These are phyloP conservation scores for Chenopodium quinoa DNA, from an alignment of 148 eudicot species.

Conservation along the genomic window DNA sequence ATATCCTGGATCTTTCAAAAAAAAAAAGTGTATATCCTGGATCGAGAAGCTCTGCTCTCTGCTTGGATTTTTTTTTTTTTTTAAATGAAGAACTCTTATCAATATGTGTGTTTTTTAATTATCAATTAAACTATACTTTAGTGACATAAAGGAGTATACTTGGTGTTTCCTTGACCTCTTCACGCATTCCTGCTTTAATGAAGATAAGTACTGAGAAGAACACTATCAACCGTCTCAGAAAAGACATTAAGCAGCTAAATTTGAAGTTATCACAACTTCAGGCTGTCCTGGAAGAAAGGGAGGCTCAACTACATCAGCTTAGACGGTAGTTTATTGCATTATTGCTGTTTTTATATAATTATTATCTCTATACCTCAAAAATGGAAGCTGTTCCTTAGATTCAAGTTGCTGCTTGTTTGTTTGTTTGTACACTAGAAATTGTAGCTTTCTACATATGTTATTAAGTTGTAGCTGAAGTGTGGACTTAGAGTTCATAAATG, in stretches of 20 bases:
- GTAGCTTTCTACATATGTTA: not conserved
- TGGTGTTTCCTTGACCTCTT: conserved; percentile 54
- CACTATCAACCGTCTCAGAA: conserved; percentile 61
- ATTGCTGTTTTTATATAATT: not conserved
- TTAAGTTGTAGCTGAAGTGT: not conserved
- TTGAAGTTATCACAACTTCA: conserved; percentile 67
- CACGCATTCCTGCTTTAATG: conserved; percentile 86
- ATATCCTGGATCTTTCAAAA: too few species aligned
- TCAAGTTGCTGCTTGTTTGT: not conserved
- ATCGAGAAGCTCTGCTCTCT: not conserved
- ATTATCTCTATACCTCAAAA: not conserved
- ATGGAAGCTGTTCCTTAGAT: not conserved
- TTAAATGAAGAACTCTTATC: not conserved
- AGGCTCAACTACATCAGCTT: conserved; percentile 49
- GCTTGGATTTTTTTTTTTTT: not conserved
- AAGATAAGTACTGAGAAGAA: conserved; percentile 85
- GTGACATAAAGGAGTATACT: conserved; percentile 1
- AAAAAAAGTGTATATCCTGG: not conserved
- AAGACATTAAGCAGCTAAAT: conserved; percentile 76
- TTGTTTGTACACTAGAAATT: not conserved
- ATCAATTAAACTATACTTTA: not conserved
- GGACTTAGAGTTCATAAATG: not conserved
- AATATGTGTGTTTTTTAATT: not conserved
- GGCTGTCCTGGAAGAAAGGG: conserved; percentile 76
- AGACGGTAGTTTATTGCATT: conserved; percentile 47